Base-by-base conservation (phyloP, 768 basidiomycete species). In the Mycena galericulata region DNA sequence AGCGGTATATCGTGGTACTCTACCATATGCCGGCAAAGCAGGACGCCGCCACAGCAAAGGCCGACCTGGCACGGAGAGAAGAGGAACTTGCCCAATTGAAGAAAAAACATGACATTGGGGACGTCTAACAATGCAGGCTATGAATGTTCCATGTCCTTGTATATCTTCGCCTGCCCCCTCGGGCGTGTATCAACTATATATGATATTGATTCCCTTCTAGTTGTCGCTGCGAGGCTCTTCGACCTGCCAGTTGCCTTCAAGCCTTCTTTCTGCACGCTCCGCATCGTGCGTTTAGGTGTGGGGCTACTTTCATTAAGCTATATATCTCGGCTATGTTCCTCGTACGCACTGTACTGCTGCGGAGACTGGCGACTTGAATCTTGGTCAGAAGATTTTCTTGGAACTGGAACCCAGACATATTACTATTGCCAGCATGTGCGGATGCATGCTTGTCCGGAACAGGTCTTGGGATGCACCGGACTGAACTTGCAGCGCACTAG, bases 21-120 rank as follows among this genome's bases (percentile, higher is more conserved):
- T 99, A 97, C 76, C 97, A 99, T 77, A 97, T 98, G 91, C 95
- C 96, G 40, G 92, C 95, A n/a, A 95, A 96, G 79, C 95, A 97
- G 75, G 95, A 97, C 74, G 95, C 95, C 2, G 95, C 95, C 1
- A 92, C 95, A 9, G 92, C 93, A 17, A 98, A 98, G 76, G 94
- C 95, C 24, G 97, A 99, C 73, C 81, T 99, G 57, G 94, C 95
- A 17, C 89, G 90, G 73, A 85, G 97, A 75, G 97, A 99, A 83
- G 92, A 96, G 79, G 97, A 97, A 71, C 83, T 98, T 38, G 89
- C 88, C 0, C 89, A 90, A 71, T 84, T 97, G 75, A 98, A 98
- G 87, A 88, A 89, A 80, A 90, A 90, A 77, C 93, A 96, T 77
- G 79, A 95, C 72, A 94, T 97, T 72, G 92, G 90, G 58, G 94